These are phyloP conservation scores for Diaporthe vaccinii DNA, from an alignment of 2,329 filamentous ascomycete genomes.

Conservation along the genomic window DNA sequence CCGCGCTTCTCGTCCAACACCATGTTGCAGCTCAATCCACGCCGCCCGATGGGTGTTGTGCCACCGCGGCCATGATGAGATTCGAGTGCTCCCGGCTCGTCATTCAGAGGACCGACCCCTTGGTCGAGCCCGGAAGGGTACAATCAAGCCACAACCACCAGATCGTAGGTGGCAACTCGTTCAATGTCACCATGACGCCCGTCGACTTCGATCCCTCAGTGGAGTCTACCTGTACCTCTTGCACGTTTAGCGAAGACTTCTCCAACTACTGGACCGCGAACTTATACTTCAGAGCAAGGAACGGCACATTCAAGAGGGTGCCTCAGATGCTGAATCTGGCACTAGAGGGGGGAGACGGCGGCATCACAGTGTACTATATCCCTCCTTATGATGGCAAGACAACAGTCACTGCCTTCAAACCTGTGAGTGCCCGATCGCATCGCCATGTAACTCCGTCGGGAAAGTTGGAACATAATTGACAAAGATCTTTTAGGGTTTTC, in stretches of 20 bases:
- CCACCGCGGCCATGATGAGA: conserved; percentile 41
- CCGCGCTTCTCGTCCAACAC: background rate
- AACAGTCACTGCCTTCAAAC: conserved; percentile 55
- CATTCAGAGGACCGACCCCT: conserved; percentile 45
- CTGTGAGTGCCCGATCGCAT: conserved; percentile 45
- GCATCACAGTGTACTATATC: conserved; percentile 56
- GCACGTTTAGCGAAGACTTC: conserved; percentile 50
- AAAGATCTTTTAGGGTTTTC: conserved; percentile 48
- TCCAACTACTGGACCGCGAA: conserved; percentile 51
- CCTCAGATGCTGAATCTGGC: conserved; percentile 52
- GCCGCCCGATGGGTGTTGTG: conserved; percentile 28
- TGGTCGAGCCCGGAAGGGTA: conserved; percentile 53
- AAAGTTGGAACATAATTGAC: background rate
- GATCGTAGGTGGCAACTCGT: conserved; percentile 55
- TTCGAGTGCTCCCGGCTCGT: conserved; percentile 47
- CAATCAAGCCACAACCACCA: conserved; percentile 55
- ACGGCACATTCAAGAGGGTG: conserved; percentile 51
- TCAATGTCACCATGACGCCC: conserved; percentile 54
- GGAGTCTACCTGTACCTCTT: conserved; percentile 42
- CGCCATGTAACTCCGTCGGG: background rate
- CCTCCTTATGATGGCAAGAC: conserved; percentile 49
- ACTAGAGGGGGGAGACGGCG: conserved; percentile 50
- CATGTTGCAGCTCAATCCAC: conserved; percentile 7
- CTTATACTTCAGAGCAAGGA: conserved; percentile 43
- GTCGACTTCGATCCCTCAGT: conserved; percentile 33